phyloP scores from a whole-genome alignment of 1,284 basidiomycete genomes.

The Apiotrichum porosum region DNA sequence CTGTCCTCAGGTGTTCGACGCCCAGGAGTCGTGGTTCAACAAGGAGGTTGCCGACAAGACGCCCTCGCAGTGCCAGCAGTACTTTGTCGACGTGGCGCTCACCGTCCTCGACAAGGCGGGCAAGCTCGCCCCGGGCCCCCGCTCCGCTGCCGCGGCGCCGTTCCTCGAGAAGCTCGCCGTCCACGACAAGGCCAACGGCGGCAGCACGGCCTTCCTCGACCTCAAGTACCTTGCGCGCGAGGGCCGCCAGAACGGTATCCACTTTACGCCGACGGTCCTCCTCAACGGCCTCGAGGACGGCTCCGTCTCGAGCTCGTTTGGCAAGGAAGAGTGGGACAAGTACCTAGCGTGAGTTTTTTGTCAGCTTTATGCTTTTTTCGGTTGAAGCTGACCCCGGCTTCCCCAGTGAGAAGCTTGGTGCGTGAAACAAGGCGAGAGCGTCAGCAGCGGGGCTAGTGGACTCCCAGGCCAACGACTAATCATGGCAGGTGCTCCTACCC shows the following conservation, averaged over 20 bases:
- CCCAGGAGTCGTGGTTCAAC: conserved; percentile 65
- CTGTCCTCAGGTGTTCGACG: conserved; percentile 63
- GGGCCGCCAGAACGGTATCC: conserved; percentile 83
- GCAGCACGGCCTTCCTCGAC: conserved; percentile 51
- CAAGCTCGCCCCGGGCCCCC: conserved; percentile 26
- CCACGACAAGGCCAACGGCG: conserved; percentile 34
- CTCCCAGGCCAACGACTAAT: too few relatives aligned
- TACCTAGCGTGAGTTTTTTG: conserved; percentile 63
- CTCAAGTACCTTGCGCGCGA: conserved; percentile 59
- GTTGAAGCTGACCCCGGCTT: background rate
- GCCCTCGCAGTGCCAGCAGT: conserved; percentile 8
- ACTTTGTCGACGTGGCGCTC: conserved; percentile 47
- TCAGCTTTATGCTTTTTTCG: too few relatives aligned
- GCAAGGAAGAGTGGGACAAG: conserved; percentile 74
- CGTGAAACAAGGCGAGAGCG: too few relatives aligned
- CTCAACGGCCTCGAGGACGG: conserved; percentile 78
- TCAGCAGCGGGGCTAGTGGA: too few relatives aligned
- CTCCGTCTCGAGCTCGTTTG: conserved; percentile 78
- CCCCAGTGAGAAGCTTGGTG: conserved; percentile 10
- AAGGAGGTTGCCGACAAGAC: conserved; percentile 66
- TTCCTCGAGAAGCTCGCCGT: conserved; percentile 34
- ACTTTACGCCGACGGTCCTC: conserved; percentile 82
- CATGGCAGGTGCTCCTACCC: too few relatives aligned
- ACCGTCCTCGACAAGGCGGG: conserved; percentile 38
- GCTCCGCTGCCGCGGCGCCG: conserved; percentile 27